Conservation (phyloP, 331 rosid genomes). For the Malus hybrid region DNA sequence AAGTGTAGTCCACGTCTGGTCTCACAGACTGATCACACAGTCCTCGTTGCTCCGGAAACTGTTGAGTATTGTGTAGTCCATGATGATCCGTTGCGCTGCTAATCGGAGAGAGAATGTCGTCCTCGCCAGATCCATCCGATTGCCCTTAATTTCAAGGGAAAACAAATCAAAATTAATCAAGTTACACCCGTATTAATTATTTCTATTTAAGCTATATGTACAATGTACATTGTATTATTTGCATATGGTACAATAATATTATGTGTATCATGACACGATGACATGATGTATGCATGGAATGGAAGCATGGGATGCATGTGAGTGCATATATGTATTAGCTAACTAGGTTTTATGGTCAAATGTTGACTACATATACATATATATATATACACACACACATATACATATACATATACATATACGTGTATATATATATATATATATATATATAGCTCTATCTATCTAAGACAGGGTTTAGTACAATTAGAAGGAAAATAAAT, state of each 20-base stretch:
- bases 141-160: constrained; percentile 28
- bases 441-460: background rate
- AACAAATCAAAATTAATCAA: background rate
- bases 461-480: background rate
- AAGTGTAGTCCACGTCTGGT: constrained; percentile 48
- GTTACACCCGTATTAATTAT: background rate
- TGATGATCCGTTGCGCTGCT: constrained; percentile 23
- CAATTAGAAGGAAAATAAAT: background rate
- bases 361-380: background rate
- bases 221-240: background rate
- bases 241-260: background rate
- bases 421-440: too few species aligned
- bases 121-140: constrained; percentile 92
- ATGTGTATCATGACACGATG: background rate
- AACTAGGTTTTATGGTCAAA: background rate
- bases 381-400: too few species aligned
- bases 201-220: background rate
- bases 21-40: constrained; percentile 36
- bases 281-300: background rate
- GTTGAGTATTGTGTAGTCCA: constrained; percentile 16
- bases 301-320: background rate
- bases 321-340: background rate
- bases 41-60: constrained; percentile 46
- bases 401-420: too few species aligned
- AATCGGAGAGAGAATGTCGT: constrained; percentile 48